Evolutionary conservation across 1,139 yeast genomes (phyloP).

Genomic region (Suhomyces maxii): DNA sequence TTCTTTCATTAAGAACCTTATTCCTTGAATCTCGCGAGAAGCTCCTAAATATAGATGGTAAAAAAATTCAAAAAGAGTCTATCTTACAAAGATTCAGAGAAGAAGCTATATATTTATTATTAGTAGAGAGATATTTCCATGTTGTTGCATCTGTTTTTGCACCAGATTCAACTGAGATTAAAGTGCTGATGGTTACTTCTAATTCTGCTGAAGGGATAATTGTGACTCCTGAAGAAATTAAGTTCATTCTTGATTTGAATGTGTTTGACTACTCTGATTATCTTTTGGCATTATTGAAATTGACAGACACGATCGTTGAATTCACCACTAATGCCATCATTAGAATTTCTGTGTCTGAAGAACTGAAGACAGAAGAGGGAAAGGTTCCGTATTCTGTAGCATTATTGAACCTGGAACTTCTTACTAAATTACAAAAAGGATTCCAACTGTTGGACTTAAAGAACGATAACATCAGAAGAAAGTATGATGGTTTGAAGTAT

Average conservation of each 20-base stretch:
- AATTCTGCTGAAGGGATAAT: conserved; percentile 17
- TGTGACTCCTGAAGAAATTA: conserved; percentile 22
- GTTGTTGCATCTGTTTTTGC: not conserved
- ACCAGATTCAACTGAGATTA: not conserved
- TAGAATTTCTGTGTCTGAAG: conserved; percentile 19
- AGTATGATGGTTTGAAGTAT: conserved; percentile 33
- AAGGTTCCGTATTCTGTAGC: conserved; percentile 23
- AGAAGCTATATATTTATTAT: conserved; percentile 22
- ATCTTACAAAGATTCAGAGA: conserved; percentile 21
- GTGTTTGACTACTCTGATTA: conserved; percentile 24
- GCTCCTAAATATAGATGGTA: conserved; percentile 9
- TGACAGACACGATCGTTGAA: conserved; percentile 29
- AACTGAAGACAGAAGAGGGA: conserved; percentile 1
- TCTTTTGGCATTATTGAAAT: conserved; percentile 23
- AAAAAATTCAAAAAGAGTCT: conserved; percentile 22
- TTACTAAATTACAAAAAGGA: conserved; percentile 28
- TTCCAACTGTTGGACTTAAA: conserved; percentile 33
- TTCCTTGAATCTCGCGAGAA: not conserved
- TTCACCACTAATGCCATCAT: conserved; percentile 31
- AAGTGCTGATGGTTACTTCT: conserved; percentile 5
- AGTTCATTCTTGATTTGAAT: conserved; percentile 11
- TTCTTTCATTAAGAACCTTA: not conserved
- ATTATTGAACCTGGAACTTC: conserved; percentile 26
- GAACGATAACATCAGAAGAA: conserved; percentile 30
- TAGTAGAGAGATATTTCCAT: conserved; percentile 22